Conservation (phyloP, 208 protist genomes). For the Trypanosoma congolense region DNA sequence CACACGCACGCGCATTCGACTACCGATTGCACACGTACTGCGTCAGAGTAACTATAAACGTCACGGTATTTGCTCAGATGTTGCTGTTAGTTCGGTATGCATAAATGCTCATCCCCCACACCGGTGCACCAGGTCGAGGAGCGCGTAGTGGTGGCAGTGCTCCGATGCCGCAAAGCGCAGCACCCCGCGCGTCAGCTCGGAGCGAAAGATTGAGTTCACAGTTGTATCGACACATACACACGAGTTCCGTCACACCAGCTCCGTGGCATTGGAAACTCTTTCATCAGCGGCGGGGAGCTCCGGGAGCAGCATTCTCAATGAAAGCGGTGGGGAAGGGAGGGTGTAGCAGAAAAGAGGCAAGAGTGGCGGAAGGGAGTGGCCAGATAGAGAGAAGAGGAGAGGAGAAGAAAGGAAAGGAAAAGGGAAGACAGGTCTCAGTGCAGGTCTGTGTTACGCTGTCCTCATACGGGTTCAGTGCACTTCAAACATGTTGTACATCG, state of each 20-base stretch:
- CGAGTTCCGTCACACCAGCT: background rate
- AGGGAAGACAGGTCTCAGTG: background rate
- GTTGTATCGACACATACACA: slow-evolving; percentile 3
- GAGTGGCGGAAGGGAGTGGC: too few relatives aligned
- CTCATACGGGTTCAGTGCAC: slow-evolving; percentile 2
- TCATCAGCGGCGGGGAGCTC: background rate
- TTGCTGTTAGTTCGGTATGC: slow-evolving; percentile 7
- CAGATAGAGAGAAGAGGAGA: background rate
- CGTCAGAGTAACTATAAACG: slow-evolving; percentile 3
- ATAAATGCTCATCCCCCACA: slow-evolving; percentile 7
- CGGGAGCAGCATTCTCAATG: background rate
- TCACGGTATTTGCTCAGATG: slow-evolving; percentile 9
- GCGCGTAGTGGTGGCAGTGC: too few relatives aligned
- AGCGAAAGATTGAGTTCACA: slow-evolving; percentile 8
- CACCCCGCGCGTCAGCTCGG: slow-evolving; percentile 8
- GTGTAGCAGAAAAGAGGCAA: background rate
- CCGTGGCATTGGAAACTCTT: slow-evolving; percentile 2
- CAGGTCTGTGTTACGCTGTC: slow-evolving; percentile 13
- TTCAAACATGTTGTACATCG: slow-evolving; percentile 6
- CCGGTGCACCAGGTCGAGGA: background rate
- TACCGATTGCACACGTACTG: background rate
- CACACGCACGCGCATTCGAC: too few relatives aligned
- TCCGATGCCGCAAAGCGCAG: too few relatives aligned
- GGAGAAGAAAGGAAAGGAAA: background rate
- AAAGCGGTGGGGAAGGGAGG: background rate